A percentile compares a stretch with the other conserved stretches of the same genome.
phyloP scores from a whole-genome alignment of 1,284 basidiomycete species.

The Spongiforma sp. region DNA sequence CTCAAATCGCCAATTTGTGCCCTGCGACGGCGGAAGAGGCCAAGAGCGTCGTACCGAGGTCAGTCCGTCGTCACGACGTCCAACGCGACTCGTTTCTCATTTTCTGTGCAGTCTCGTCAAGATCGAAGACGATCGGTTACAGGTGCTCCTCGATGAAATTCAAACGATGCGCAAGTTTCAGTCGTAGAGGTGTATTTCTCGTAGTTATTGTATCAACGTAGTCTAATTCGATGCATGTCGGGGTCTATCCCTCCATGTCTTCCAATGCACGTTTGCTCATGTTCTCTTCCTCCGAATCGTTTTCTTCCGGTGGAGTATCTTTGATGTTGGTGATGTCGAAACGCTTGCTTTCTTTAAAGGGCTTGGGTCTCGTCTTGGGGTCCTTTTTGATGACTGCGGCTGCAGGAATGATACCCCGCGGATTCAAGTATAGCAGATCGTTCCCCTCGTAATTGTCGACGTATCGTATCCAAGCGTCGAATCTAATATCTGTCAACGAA shows the following conservation, averaged over 20 bases:
- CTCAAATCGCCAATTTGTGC: slow-evolving; percentile 90
- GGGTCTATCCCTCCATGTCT: slow-evolving; percentile 64
- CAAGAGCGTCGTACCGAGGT: slow-evolving; percentile 91
- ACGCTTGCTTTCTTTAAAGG: slow-evolving; percentile 68
- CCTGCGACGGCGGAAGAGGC: slow-evolving; percentile 90
- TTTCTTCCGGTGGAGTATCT: slow-evolving; percentile 51
- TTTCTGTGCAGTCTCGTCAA: slow-evolving; percentile 63
- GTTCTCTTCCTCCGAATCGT: slow-evolving; percentile 59
- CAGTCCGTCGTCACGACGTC: background rate
- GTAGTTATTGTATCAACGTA: slow-evolving; percentile 17
- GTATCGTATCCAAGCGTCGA: slow-evolving; percentile 75
- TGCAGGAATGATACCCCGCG: slow-evolving; percentile 72
- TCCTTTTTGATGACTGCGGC: slow-evolving; percentile 68
- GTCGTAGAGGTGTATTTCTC: too few species aligned
- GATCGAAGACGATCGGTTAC: slow-evolving; percentile 85
- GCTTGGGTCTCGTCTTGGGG: slow-evolving; percentile 55
- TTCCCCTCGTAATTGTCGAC: slow-evolving; percentile 73
- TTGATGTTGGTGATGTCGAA: slow-evolving; percentile 68
- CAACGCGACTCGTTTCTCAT: background rate
- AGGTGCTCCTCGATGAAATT: slow-evolving; percentile 84
- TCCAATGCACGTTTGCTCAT: slow-evolving; percentile 62
- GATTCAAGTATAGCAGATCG: slow-evolving; percentile 74
- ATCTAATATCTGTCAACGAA: too few species aligned
- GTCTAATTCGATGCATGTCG: slow-evolving; percentile 2
- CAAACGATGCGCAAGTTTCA: slow-evolving; percentile 91